A percentile compares a stretch with the other conserved stretches of the same genome.
phyloP scores from a whole-genome alignment of 805 yeast genomes.

The Sungouiozyma ichnusensis region DNA sequence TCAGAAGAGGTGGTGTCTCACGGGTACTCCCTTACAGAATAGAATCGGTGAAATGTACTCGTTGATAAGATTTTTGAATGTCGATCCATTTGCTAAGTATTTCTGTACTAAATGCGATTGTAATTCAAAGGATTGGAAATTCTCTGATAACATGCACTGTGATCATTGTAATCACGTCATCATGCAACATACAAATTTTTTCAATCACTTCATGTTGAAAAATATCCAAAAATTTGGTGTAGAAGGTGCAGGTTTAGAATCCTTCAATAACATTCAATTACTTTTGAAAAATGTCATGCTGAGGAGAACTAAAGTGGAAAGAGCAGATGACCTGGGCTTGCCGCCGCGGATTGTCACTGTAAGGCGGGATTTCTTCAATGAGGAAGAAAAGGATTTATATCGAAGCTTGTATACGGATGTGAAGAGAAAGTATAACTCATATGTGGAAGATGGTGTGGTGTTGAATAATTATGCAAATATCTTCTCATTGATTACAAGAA shows the following conservation, averaged over 20 bases:
- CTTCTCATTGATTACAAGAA: slow-evolving; percentile 88
- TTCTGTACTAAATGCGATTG: slow-evolving; percentile 93
- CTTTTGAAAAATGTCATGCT: slow-evolving; percentile 76
- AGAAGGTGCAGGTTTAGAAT: slow-evolving; percentile 67
- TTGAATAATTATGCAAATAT: slow-evolving; percentile 94
- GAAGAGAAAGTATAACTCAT: slow-evolving; percentile 78
- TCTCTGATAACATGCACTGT: slow-evolving; percentile 74
- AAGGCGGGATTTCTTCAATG: slow-evolving; percentile 78
- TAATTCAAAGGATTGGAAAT: slow-evolving; percentile 70
- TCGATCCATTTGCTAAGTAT: slow-evolving; percentile 80
- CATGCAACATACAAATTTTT: slow-evolving; percentile 90
- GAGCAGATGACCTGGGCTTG: slow-evolving; percentile 94
- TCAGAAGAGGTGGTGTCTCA: slow-evolving; percentile 76
- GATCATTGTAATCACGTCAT: slow-evolving; percentile 83
- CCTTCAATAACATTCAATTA: slow-evolving; percentile 67
- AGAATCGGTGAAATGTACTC: slow-evolving; percentile 96
- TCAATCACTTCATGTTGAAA: slow-evolving; percentile 91
- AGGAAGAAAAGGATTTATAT: slow-evolving; percentile 89
- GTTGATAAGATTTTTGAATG: slow-evolving; percentile 68
- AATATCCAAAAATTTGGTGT: slow-evolving; percentile 83
- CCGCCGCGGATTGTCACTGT: slow-evolving; percentile 94
- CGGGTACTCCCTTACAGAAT: slow-evolving; percentile 95
- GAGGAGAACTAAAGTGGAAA: slow-evolving; percentile 87
- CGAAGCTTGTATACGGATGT: slow-evolving; percentile 80
- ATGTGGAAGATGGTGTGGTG: slow-evolving; percentile 93